Percentiles rank a stretch among this genome's conserved stretches.
Conservation (phyloP, 768 basidiomycete species). For the Lactarius evosmus region DNA sequence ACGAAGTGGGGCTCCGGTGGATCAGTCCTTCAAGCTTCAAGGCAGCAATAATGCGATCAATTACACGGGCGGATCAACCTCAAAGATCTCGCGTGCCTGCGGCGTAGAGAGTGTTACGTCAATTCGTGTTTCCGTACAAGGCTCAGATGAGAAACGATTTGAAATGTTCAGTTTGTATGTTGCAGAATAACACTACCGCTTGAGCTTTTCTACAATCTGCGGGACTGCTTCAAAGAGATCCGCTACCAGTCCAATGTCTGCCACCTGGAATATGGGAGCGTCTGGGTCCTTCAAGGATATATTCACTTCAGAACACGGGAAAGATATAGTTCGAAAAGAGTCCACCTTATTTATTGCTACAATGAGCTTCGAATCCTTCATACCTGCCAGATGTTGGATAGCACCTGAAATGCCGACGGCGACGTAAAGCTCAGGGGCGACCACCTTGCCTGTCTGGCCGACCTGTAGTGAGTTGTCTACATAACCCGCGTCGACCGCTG, state of each 20-base stretch:
- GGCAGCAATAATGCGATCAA: neutral
- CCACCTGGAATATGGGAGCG: conserved; percentile 98
- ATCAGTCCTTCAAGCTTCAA: neutral
- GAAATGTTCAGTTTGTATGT: neutral
- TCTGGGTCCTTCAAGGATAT: conserved; percentile 70
- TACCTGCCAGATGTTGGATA: conserved; percentile 97
- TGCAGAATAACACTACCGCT: conserved; percentile 36
- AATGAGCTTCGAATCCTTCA: conserved; percentile 99
- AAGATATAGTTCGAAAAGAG: conserved; percentile 4
- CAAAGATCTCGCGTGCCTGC: neutral
- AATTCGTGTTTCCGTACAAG: neutral
- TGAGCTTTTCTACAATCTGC: conserved; percentile 83
- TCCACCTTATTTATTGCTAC: conserved; percentile 95
- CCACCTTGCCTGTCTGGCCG: conserved; percentile 99
- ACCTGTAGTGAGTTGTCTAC: conserved; percentile 98
- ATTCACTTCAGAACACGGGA: neutral
- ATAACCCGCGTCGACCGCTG: conserved; percentile 97
- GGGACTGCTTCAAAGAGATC: conserved; percentile 93
- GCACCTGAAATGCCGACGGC: conserved; percentile 97
- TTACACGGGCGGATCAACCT: neutral
- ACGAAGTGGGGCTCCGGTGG: conserved; percentile 1
- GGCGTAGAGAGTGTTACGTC: neutral
- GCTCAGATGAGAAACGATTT: neutral
- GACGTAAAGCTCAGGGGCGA: conserved; percentile 94
- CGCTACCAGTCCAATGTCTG: conserved; percentile 90